Evolutionary conservation across 2,329 filamentous ascomycete genomes (phyloP), one percentile per base, ranked within the genome.

Genomic region (Aureobasidium sp.): DNA sequence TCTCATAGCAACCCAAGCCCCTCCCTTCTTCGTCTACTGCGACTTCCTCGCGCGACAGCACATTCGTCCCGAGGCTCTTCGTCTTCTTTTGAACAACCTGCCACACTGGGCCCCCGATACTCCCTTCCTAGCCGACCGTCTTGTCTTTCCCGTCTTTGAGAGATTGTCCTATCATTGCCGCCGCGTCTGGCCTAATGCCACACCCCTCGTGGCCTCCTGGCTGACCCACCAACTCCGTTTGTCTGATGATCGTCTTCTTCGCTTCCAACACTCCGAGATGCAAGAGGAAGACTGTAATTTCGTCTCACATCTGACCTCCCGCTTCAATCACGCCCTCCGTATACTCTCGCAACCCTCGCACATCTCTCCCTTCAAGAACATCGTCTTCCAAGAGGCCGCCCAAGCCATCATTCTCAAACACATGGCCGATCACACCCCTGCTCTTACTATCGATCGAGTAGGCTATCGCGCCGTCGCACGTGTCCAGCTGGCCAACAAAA

Each of bases 401-500:
- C 81, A 87, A 62, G 82, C 86, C 62, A 74, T 78, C 42, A 72
- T 87, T 5, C 72, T 87, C 14, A 74, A 77, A 61, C 78, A 78
- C 64, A 87, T 87, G 84, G 78, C 81, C 29, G 73, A 75, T 22
- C 78, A 79, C 52, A 68, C 77, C 25, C 84, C 83, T 9, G 75
- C 82, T 6, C 70, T 87, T 53, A 75, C 78, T 3, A 78, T 87
- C n/a, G 81, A 77, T n/a, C 75, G 79, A 55, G 72, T 76, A 68
- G 85, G 85, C 5, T 87, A 86, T 69, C 77, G 80, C 61, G 81
- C 80, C 31, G 74, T 87, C 17, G 73, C 79, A 37, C 76, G 77
- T 2, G 76, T 83, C n/a, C 84, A 87, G 67, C 72, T 87, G 14
- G 79, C 81, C 6, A 82, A 82, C 61, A 74, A 74, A 47, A 87